Conservation (phyloP, 1,284 basidiomycete genomes). For the Ganoderma multipileum region DNA sequence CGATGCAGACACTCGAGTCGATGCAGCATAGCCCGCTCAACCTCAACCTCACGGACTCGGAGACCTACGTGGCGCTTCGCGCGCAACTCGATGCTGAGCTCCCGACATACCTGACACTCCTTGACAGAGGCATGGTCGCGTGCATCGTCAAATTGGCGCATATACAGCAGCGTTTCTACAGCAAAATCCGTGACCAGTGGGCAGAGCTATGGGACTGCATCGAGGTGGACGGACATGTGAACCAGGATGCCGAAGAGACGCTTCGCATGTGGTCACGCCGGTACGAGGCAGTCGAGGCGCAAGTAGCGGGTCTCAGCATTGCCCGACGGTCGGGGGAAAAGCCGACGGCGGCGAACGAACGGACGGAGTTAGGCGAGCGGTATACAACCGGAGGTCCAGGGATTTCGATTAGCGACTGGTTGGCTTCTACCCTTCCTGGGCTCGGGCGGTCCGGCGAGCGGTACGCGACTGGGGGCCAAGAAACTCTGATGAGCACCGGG, state of each 20-base stretch:
- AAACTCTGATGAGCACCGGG: no score
- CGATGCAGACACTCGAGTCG: slow-evolving; percentile 74
- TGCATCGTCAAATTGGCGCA: slow-evolving; percentile 56
- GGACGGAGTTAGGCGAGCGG: no score
- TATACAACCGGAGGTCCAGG: no score
- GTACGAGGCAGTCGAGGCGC: no score
- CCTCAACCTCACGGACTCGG: slow-evolving; percentile 71
- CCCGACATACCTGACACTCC: slow-evolving; percentile 62
- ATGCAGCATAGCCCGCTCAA: slow-evolving; percentile 70
- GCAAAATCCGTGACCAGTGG: slow-evolving; percentile 66
- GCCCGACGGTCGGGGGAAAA: no score
- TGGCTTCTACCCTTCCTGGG: no score
- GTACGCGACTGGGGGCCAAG: no score
- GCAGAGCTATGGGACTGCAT: slow-evolving; percentile 80
- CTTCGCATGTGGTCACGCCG: slow-evolving; percentile 68
- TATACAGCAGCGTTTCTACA: slow-evolving; percentile 67
- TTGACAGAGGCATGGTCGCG: slow-evolving; percentile 62
- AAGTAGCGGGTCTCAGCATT: no score
- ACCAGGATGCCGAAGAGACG: slow-evolving; percentile 70
- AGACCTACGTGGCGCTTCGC: slow-evolving; percentile 75
- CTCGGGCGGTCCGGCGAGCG: no score
- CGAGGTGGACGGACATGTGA: slow-evolving; percentile 74
- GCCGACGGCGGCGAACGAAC: no score
- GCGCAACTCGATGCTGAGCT: slow-evolving; percentile 73
- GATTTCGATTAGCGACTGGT: no score